Conservation (phyloP, 352 stramenopile genomes). For the Phytopythium mirpurense region DNA sequence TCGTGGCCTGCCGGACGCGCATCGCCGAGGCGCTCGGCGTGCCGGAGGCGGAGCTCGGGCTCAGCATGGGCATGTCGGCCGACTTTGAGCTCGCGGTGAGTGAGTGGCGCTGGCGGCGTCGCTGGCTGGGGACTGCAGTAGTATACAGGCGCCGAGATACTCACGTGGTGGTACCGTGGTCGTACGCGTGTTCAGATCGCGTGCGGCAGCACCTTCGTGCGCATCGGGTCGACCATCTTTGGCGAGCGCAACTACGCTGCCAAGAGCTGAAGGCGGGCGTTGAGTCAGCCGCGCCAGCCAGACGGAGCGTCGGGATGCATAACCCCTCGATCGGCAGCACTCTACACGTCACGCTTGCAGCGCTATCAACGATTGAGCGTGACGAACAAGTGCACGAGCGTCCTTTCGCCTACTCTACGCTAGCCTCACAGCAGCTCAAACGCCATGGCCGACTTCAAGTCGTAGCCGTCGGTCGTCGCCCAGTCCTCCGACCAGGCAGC, state of each 20-base stretch:
- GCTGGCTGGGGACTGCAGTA: background rate
- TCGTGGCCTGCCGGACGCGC: slow-evolving; percentile 65
- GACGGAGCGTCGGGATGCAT: too few relatives aligned
- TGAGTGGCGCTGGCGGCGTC: slow-evolving; percentile 1
- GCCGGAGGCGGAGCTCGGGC: slow-evolving; percentile 72
- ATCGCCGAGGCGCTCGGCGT: slow-evolving; percentile 65
- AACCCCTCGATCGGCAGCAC: too few relatives aligned
- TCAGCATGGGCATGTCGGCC: slow-evolving; percentile 99
- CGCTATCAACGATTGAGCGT: background rate
- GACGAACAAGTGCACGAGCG: background rate
- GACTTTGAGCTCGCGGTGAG: slow-evolving; percentile 94
- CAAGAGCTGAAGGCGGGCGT: slow-evolving; percentile 40
- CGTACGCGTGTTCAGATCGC: too few relatives aligned
- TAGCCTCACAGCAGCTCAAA: slow-evolving; percentile 58
- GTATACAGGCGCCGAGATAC: too few relatives aligned
- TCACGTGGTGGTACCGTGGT: background rate
- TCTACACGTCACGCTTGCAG: background rate
- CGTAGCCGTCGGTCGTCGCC: slow-evolving; percentile 20
- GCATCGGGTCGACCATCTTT: slow-evolving; percentile 98
- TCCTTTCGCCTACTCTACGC: background rate
- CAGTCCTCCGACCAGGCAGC: slow-evolving; percentile 47
- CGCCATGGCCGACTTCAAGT: slow-evolving; percentile 52
- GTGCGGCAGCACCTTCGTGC: slow-evolving; percentile 93
- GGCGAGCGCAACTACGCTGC: slow-evolving; percentile 90
- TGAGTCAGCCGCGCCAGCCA: too few relatives aligned